These are phyloP conservation scores for Clonostachys byssicola DNA, from an alignment of 2,329 filamentous ascomycete genomes.

Conservation along the genomic window DNA sequence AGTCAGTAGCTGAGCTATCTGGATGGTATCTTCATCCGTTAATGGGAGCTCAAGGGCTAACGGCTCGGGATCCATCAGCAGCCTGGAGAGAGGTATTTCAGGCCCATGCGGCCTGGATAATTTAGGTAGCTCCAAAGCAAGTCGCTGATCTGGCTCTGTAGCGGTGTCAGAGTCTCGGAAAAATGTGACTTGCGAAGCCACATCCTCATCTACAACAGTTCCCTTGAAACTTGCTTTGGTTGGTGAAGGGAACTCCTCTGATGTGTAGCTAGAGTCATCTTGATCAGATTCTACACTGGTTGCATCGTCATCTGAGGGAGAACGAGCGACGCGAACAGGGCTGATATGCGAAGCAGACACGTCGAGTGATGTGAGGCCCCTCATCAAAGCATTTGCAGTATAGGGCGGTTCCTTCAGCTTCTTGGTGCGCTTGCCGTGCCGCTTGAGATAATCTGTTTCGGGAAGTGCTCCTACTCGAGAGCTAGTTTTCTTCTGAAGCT, in stretches of 20 bases:
- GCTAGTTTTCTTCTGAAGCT: not conserved
- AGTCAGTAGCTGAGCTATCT: slow-evolving; percentile 66
- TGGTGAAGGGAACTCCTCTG: slow-evolving; percentile 44
- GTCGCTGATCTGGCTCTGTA: slow-evolving; percentile 40
- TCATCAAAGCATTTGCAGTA: slow-evolving; percentile 15
- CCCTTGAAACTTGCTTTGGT: slow-evolving; percentile 41
- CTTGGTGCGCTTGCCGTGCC: slow-evolving; percentile 36
- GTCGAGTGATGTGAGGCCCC: slow-evolving; percentile 16
- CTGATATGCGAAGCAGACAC: slow-evolving; percentile 18
- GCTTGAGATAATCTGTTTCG: slow-evolving; percentile 42
- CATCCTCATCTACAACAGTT: slow-evolving; percentile 44
- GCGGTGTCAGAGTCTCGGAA: slow-evolving; percentile 41
- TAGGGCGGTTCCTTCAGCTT: slow-evolving; percentile 18
- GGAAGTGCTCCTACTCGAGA: slow-evolving; percentile 21
- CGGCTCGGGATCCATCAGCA: slow-evolving; percentile 58
- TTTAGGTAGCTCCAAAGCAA: slow-evolving; percentile 43
- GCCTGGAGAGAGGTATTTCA: slow-evolving; percentile 46
- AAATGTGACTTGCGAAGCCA: slow-evolving; percentile 45
- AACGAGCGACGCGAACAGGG: slow-evolving; percentile 27
- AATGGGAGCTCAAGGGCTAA: slow-evolving; percentile 36
- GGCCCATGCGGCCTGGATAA: slow-evolving; percentile 41
- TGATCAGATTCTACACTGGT: slow-evolving; percentile 50
- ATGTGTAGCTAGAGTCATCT: slow-evolving; percentile 47
- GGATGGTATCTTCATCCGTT: slow-evolving; percentile 58
- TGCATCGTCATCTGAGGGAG: slow-evolving; percentile 39